Evolutionary conservation across 257 asterid genomes (phyloP).

Genomic region (Solanum clarkiae): DNA sequence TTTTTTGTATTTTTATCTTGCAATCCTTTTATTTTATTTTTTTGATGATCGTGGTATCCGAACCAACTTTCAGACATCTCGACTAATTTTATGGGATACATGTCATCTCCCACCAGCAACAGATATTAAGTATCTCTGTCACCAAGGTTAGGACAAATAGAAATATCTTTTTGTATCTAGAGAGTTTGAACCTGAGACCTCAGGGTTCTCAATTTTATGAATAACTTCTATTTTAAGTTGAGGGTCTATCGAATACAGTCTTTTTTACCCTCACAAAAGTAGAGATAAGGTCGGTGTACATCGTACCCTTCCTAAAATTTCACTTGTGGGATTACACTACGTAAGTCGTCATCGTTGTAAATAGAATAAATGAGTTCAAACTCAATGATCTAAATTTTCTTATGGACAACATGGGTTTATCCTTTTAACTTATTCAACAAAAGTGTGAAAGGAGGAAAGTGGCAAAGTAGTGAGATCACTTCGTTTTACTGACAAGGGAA

Average conservation of each 20-base stretch:
- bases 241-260: not conserved
- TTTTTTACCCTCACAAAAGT: not conserved
- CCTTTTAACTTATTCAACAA: not conserved
- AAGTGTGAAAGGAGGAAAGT: not conserved
- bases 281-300: not conserved
- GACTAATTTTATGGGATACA: too few species aligned
- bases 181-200: too few species aligned
- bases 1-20: not conserved
- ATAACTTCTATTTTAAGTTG: not conserved
- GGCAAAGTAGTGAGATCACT: not conserved
- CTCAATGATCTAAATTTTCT: not conserved
- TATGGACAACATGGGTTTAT: not conserved
- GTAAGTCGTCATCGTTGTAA: not conserved
- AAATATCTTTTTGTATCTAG: too few species aligned
- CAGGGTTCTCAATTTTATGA: not conserved
- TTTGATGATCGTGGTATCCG: too few species aligned
- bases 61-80: too few species aligned
- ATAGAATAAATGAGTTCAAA: not conserved
- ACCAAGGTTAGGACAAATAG: too few species aligned
- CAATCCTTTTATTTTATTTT: not conserved
- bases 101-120: too few species aligned
- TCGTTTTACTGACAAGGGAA: not conserved
- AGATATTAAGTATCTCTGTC: too few species aligned
- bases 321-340: not conserved
- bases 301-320: not conserved